Evolutionary conservation across 331 rosid species (phyloP), one percentile per base, ranked within the genome.

Genomic region (Acacia pycnantha): DNA sequence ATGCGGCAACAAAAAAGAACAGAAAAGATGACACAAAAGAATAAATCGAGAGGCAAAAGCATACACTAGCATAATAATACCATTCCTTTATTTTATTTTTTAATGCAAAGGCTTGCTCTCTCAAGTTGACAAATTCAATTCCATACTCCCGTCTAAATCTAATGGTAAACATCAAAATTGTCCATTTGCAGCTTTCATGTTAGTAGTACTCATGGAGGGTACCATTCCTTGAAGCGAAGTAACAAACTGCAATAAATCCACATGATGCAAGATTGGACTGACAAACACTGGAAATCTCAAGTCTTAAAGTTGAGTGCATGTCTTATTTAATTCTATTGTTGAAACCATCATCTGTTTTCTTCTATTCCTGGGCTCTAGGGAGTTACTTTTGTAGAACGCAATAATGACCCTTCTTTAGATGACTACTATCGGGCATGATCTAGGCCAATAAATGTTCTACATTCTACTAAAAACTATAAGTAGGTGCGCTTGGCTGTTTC

Each of bases 101-200:
- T 2, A 53, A 18, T n/a, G 65, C 68, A 79, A 68, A 61, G 11
- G 79, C 37, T 35, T 64, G 50, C 44, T 68, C 59, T 44, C 74
- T 61, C 58, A 70, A 76, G 50, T 56, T 67, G 11, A 71, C 3
- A 71, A 54, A 61, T 19, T 64, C 44, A 79, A n/a, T 50, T 66
- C 50, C 74, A 19, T 12, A 70, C 70, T 74, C 22, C 22, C 70
- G 43, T 53, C 24, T 53, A 2, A 65, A 73, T 54, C 27, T 62
- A 79, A 35, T 27, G 27, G 74, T 56, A 58, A 67, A 73, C 65
- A 58, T 43, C 51, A 54, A 61, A 79, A 79, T 73, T 84, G 64
- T 69, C 53, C 56, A 16, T 44, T 14, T 31, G 46, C 58, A 15
- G 11, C 16, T 64, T 35, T 29, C 40, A 64, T 14, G n/a, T 64